These are phyloP conservation scores for Allomyces macrogynus DNA, from an alignment of 192 early-diverging fungal genomes.

Conservation along the genomic window DNA sequence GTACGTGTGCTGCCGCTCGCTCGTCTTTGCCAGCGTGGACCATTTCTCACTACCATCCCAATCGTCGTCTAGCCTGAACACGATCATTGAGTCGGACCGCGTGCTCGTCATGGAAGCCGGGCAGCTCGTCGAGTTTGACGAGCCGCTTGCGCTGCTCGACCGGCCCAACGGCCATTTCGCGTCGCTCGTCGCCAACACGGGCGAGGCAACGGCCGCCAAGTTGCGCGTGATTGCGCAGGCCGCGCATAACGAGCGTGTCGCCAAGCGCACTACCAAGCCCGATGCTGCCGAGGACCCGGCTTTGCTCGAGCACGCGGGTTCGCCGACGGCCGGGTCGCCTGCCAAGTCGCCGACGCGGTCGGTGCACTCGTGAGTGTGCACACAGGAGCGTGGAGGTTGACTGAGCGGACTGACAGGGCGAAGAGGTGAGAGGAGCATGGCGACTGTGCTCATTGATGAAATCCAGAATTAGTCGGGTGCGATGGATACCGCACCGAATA, in stretches of 20 bases:
- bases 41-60: conserved; percentile 10
- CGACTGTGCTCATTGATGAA: no score
- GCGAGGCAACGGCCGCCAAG: conserved; percentile 13
- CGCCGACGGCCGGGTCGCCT: no score
- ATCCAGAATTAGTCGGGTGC: no score
- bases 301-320: no score
- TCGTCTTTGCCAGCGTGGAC: not conserved
- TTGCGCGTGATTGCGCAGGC: conserved; percentile 9
- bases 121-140: conserved; percentile 25
- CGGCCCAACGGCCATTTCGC: conserved; percentile 15
- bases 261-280: not conserved
- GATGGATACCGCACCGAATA: no score
- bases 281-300: no score
- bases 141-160: conserved; percentile 19
- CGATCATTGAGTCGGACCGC: conserved; percentile 25
- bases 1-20: not conserved
- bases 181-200: conserved; percentile 20
- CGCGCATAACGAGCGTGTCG: conserved; percentile 10
- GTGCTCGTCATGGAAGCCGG: conserved; percentile 31
- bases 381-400: no score
- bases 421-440: no score
- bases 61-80: conserved; percentile 15
- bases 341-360: no score
- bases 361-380: no score
- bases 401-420: no score